Conservation (phyloP, 768 basidiomycete species). For the Hypsizygus marmoreus region DNA sequence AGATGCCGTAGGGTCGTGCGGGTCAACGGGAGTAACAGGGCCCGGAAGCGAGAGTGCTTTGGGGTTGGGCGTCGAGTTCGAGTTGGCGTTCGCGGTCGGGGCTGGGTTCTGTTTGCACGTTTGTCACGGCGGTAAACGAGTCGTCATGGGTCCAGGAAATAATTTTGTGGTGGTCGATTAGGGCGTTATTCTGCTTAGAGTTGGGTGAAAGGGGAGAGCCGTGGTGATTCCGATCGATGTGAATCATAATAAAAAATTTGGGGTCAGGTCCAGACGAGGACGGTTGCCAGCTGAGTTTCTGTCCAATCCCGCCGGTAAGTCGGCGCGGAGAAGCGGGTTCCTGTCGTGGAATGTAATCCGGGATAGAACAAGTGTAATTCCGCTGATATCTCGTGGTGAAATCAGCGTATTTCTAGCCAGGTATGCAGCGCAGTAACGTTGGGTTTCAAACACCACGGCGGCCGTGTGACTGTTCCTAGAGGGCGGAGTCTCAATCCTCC, state of each 20-base stretch:
- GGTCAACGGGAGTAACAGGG: conserved; percentile 24
- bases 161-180: conserved; percentile 23
- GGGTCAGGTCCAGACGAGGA: conserved; percentile 5
- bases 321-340: too few species aligned
- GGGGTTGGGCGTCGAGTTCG: too few species aligned
- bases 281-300: too few species aligned
- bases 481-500: conserved; percentile 24
- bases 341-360: too few species aligned
- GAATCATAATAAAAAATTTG: conserved; percentile 38
- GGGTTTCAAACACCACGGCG: conserved; percentile 16
- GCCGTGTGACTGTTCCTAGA: conserved; percentile 19
- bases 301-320: too few species aligned
- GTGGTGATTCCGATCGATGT: conserved; percentile 52
- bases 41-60: conserved; percentile 12
- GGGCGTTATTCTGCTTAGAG: conserved; percentile 3
- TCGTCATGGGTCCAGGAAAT: conserved; percentile 24
- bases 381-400: neutral
- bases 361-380: too few species aligned
- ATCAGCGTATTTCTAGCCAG: neutral
- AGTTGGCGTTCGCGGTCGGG: too few species aligned
- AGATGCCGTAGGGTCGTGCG: conserved; percentile 22
- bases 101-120: neutral
- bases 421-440: conserved; percentile 7
- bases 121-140: conserved; percentile 25
- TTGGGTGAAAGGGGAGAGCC: too few species aligned